phyloP scores from a whole-genome alignment of 805 yeast genomes.

The Lipomyces orientalis region DNA sequence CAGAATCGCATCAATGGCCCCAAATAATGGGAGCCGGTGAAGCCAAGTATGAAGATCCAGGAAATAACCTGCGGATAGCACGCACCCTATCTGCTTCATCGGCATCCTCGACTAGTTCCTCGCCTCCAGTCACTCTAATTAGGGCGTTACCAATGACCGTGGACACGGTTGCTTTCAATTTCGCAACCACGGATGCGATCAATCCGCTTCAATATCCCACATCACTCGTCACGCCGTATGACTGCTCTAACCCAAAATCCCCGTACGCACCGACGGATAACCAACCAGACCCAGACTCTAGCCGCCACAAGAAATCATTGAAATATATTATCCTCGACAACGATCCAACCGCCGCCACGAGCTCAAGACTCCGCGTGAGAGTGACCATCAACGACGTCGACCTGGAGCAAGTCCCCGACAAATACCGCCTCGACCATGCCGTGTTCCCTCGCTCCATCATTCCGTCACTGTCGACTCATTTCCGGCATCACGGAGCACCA shows the following conservation, averaged over 20 bases:
- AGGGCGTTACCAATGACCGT: not conserved
- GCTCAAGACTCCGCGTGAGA: conserved; percentile 22
- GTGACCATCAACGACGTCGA: conserved; percentile 21
- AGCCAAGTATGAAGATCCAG: not conserved
- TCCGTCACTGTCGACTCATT: conserved; percentile 30
- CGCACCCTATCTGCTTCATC: conserved; percentile 3
- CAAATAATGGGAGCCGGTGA: not conserved
- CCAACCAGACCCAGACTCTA: not conserved
- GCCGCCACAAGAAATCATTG: conserved; percentile 11
- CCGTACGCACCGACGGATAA: not conserved
- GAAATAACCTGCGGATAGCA: not conserved
- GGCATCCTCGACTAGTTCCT: not conserved
- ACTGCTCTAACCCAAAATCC: not conserved
- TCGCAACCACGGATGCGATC: not conserved
- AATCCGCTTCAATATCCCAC: conserved; percentile 17
- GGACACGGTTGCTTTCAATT: not conserved
- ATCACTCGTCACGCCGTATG: not conserved
- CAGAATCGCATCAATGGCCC: not conserved
- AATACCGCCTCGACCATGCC: conserved; percentile 31
- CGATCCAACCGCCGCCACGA: conserved; percentile 4
- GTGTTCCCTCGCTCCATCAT: conserved; percentile 25
- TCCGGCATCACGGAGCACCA: conserved; percentile 15
- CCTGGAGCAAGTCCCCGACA: conserved; percentile 29
- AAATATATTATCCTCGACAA: conserved; percentile 23
- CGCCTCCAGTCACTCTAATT: not conserved